These are phyloP conservation scores for Fusarium annulatum DNA, from an alignment of 2,329 filamentous ascomycete genomes.

Conservation along the genomic window DNA sequence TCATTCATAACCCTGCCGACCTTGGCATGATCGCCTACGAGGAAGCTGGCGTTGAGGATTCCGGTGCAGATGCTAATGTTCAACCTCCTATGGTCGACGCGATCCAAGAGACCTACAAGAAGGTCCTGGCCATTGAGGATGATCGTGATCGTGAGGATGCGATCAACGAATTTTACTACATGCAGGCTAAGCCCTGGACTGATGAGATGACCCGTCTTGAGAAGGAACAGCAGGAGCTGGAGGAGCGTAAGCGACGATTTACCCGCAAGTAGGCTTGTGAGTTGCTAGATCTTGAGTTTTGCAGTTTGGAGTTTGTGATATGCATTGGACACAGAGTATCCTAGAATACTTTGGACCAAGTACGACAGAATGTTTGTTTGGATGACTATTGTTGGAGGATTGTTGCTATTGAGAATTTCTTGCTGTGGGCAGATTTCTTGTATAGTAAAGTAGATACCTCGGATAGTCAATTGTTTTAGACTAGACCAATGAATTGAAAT, in stretches of 20 bases:
- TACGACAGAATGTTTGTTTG: background rate
- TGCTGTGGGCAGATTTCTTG: background rate
- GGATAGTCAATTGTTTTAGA: background rate
- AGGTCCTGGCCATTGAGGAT: background rate
- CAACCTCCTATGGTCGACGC: background rate
- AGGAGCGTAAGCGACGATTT: background rate
- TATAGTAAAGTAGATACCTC: background rate
- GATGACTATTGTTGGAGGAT: background rate
- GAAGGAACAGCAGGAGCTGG: background rate
- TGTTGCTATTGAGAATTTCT: background rate
- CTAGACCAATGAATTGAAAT: background rate
- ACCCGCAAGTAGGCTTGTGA: background rate
- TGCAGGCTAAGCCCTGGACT: background rate
- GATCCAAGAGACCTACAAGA: rapidly evolving
- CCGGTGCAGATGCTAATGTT: background rate
- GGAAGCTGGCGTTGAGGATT: background rate
- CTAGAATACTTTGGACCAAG: background rate
- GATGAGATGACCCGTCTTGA: background rate
- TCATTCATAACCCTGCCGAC: background rate
- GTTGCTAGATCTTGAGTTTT: background rate
- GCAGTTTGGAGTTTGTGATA: background rate
- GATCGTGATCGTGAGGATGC: background rate
- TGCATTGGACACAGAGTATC: background rate
- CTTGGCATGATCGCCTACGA: background rate
- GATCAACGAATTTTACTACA: background rate